Evolutionary conservation across 1,284 basidiomycete genomes (phyloP).

Genomic region (Anthracocystis setariae): DNA sequence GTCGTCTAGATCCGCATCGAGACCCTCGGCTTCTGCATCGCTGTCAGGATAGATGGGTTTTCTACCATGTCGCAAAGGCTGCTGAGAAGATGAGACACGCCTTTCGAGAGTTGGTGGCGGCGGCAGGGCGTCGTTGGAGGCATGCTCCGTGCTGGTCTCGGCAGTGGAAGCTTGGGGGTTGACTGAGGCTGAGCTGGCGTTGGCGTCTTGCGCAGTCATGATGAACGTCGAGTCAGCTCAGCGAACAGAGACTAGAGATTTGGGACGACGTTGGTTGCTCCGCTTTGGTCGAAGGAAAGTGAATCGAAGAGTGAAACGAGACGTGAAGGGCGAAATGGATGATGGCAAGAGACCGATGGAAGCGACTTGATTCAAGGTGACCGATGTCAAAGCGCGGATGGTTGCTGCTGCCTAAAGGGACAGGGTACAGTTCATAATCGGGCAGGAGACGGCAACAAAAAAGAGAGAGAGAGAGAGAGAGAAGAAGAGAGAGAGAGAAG

Average conservation of each 20-base stretch:
- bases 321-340: neutral
- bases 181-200: constrained; percentile 12
- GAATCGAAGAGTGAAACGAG: too few relatives aligned
- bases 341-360: neutral
- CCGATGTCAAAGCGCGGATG: too few relatives aligned
- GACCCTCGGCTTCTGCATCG: constrained; percentile 50
- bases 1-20: constrained; percentile 50
- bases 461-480: neutral
- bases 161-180: constrained; percentile 5
- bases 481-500: too few relatives aligned
- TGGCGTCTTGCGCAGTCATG: neutral
- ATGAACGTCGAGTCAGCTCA: neutral
- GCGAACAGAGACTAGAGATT: neutral
- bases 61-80: constrained; percentile 44
- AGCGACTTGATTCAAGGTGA: neutral
- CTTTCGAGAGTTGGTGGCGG: constrained; percentile 29
- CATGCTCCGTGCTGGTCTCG: constrained; percentile 3
- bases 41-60: constrained; percentile 54
- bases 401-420: neutral
- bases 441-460: neutral
- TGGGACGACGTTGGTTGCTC: neutral
- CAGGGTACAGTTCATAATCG: neutral
- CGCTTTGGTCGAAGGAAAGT: too few relatives aligned
- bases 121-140: constrained; percentile 16
- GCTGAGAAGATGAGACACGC: constrained; percentile 37